Percentiles rank a stretch among this genome's conserved stretches.
These are phyloP conservation scores for Wallacemonas sp. DNA, from an alignment of 208 protist species.

Conservation along the genomic window DNA sequence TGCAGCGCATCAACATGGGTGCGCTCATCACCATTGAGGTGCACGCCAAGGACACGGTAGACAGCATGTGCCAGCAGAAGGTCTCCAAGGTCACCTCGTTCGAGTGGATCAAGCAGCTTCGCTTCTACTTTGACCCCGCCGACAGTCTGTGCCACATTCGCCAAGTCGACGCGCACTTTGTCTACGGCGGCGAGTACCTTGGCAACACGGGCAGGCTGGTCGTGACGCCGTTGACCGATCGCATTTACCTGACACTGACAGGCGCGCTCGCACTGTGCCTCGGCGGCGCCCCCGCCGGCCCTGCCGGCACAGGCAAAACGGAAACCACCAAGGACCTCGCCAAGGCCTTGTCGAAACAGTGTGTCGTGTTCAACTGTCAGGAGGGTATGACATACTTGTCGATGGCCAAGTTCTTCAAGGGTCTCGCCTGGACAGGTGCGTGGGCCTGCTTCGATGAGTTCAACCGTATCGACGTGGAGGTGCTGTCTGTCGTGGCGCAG, in stretches of 20 bases:
- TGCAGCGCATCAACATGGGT: constrained; percentile 93
- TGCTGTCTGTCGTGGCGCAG: constrained; percentile 96
- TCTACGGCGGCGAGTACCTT: constrained; percentile 97
- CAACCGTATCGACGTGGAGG: constrained; percentile 98
- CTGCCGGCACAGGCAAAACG: constrained; percentile 94
- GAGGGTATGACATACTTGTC: constrained; percentile 95
- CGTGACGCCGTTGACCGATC: constrained; percentile 96
- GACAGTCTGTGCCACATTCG: constrained; percentile 88
- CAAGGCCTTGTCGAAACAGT: constrained; percentile 97
- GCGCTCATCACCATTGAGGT: constrained; percentile 98
- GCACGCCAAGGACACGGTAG: constrained; percentile 95
- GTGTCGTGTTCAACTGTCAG: constrained; percentile 98
- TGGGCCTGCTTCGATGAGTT: constrained; percentile 99
- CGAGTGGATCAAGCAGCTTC: constrained; percentile 97
- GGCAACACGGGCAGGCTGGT: constrained; percentile 97
- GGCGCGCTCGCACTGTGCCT: constrained; percentile 92
- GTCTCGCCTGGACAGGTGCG: constrained; percentile 95
- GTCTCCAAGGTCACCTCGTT: constrained; percentile 86
- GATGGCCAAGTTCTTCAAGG: constrained; percentile 98
- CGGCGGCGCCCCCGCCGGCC: constrained; percentile 92
- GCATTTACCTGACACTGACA: constrained; percentile 97
- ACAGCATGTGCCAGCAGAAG: constrained; percentile 58
- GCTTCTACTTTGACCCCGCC: constrained; percentile 95
- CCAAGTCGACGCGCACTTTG: constrained; percentile 93
- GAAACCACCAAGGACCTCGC: constrained; percentile 98